Evolutionary conservation across 805 yeast genomes (phyloP), one percentile per base, ranked within the genome.

Genomic region (Ogataea corticis): DNA sequence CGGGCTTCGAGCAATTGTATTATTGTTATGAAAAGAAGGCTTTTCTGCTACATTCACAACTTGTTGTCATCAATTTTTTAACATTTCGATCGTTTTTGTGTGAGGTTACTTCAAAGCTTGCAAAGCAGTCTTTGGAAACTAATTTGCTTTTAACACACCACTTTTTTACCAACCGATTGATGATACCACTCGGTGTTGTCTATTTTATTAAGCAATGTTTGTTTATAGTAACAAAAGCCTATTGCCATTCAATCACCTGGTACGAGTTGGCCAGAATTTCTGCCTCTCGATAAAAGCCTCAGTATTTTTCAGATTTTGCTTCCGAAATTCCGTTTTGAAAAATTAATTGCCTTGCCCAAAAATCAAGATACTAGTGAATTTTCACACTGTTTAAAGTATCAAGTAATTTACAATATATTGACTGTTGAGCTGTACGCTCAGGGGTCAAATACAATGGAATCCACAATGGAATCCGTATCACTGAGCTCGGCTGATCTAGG

Each of bases 1-100:
- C 33, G 13, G 32, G 42, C 21, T 30, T 39, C 33, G 7, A 6
- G 9, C 25, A 21, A 37, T 37, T 37, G 40, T 37, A 37, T 37
- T 37, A 37, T 40, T 40, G 43, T 40, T 39, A 21, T 21, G 32
- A 40, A 33, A 33, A 27, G 38, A 33, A 40, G 43, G 43, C 38
- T 33, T 28, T 17, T 31, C 28, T 19, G 33, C 42, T 38, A 28
- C 42, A 25, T 29, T 13, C 36, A 40, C n/a, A 11, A 34, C 38
- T 28, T 39, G 17, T 15, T 31, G 36, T 40, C 43, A 30, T 38
- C 42, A 40, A 21, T 25, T 40, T 40, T 40, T 40, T 40, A 27
- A 25, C 37, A 14, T 33, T 40, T 40, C 43, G 43, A 32, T 40
- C 43, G 43, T 40, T 40, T 32, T 32, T 31, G 29, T 19, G 34